A percentile compares a stretch with the other conserved stretches of the same genome.
Conservation (phyloP, 495 filamentous ascomycete species). For the Penicillium egyptiacum region DNA sequence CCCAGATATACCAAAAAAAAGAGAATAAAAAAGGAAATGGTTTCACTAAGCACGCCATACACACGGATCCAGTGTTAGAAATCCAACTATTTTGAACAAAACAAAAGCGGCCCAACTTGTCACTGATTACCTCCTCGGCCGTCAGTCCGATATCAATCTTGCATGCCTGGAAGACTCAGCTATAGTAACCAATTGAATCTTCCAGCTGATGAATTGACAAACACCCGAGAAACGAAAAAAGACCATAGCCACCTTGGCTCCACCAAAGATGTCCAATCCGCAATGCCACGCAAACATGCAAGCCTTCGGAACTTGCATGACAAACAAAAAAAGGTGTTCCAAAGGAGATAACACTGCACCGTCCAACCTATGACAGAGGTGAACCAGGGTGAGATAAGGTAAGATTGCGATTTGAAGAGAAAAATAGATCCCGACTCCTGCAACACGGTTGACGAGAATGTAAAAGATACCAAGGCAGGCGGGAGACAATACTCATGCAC, state of each 20-base stretch:
- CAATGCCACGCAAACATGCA: constrained; percentile 10
- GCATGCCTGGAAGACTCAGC: constrained; percentile 8
- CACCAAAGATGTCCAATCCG: constrained; percentile 4
- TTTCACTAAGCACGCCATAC: constrained; percentile 19
- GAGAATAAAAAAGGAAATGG: constrained; percentile 9
- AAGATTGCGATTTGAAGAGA: constrained; percentile 32
- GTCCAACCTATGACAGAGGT: constrained; percentile 15
- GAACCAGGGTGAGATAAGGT: constrained; percentile 21
- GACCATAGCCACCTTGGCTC: constrained; percentile 9
- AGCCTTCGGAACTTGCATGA: constrained; percentile 6
- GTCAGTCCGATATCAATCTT: constrained; percentile 10
- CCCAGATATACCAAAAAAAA: background rate
- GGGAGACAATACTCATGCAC: constrained; percentile 32
- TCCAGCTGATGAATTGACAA: constrained; percentile 11
- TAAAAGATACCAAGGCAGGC: constrained; percentile 39
- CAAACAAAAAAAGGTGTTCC: constrained; percentile 5
- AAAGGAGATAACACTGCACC: constrained; percentile 8
- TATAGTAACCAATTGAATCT: constrained; percentile 5
- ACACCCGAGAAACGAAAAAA: constrained; percentile 9
- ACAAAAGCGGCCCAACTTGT: constrained; percentile 15
- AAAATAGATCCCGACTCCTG: constrained; percentile 37
- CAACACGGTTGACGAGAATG: constrained; percentile 32
- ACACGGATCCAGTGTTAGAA: constrained; percentile 22
- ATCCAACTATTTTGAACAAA: constrained; percentile 24
- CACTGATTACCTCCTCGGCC: constrained; percentile 23